Evolutionary conservation across 2,329 filamentous ascomycete species (phyloP).

Genomic region (Trichothecium roseum): DNA sequence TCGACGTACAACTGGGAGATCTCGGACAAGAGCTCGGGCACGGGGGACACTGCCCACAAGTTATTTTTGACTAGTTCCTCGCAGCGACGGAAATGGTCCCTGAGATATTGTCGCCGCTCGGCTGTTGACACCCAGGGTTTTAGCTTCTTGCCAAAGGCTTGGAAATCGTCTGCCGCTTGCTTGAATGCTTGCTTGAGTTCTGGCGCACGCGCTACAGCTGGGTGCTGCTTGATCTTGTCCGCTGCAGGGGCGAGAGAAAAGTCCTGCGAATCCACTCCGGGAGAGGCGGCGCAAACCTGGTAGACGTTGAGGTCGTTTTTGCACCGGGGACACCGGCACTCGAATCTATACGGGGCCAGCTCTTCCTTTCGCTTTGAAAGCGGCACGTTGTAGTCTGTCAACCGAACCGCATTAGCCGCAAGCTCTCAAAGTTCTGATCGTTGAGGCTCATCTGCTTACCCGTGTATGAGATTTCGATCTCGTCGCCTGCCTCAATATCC

Average conservation of each 20-base stretch:
- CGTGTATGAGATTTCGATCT: constrained; percentile 53
- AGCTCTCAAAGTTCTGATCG: too few species aligned
- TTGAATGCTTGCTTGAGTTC: constrained; percentile 15
- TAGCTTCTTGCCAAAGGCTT: not conserved
- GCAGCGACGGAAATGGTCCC: constrained; percentile 13
- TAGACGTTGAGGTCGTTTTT: constrained; percentile 41
- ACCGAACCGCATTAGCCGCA: not conserved
- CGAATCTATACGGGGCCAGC: constrained; percentile 40
- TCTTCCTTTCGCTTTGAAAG: constrained; percentile 28
- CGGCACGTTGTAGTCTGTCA: constrained; percentile 38
- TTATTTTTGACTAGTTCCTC: constrained; percentile 12
- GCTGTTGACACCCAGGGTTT: constrained; percentile 10
- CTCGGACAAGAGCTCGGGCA: constrained; percentile 33
- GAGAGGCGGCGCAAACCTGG: constrained; percentile 33
- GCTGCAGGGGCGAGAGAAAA: constrained; percentile 33
- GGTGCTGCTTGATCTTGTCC: constrained; percentile 15
- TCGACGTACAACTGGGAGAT: constrained; percentile 31
- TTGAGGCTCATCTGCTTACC: too few species aligned
- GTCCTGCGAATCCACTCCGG: constrained; percentile 30
- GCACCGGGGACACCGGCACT: constrained; percentile 40
- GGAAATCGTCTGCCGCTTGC: constrained; percentile 5
- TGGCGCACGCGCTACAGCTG: constrained; percentile 10
- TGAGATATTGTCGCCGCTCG: constrained; percentile 12
- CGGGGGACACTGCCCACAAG: constrained; percentile 39
- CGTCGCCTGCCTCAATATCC: constrained; percentile 38